phyloP scores from a whole-genome alignment of 2,329 filamentous ascomycete species.

The Colletotrichum chlorophyti region DNA sequence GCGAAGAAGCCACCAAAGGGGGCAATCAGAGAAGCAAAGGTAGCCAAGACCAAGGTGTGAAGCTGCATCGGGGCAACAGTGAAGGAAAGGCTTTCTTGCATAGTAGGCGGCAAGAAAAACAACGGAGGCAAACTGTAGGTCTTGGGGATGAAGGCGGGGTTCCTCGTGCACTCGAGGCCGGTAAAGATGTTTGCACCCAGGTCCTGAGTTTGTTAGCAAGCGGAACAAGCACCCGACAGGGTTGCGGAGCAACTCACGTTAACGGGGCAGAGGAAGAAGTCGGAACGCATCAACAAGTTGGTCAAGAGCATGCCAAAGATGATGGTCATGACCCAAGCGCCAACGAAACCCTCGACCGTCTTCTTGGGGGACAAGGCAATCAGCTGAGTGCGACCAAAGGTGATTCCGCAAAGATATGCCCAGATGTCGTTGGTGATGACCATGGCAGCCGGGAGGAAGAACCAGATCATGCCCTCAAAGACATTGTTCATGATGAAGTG shows the following conservation, averaged over 20 bases:
- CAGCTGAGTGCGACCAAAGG: constrained; percentile 92
- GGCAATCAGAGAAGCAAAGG: constrained; percentile 94
- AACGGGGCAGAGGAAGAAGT: constrained; percentile 98
- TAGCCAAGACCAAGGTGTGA: constrained; percentile 87
- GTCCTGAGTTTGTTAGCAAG: constrained; percentile 56
- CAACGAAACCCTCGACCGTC: constrained; percentile 97
- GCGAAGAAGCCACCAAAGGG: constrained; percentile 99
- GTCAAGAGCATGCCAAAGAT: constrained; percentile 84
- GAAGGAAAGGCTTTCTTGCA: constrained; percentile 63
- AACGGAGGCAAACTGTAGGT: constrained; percentile 76
- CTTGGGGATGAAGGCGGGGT: constrained; percentile 86
- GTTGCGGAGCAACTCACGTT: constrained; percentile 60
- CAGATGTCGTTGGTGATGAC: constrained; percentile 99
- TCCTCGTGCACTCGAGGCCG: constrained; percentile 86
- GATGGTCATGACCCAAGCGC: constrained; percentile 94
- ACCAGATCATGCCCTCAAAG: constrained; percentile 99
- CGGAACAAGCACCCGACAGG: background rate
- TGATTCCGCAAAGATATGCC: constrained; percentile 96
- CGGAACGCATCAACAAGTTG: constrained; percentile 85
- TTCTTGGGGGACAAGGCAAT: constrained; percentile 99
- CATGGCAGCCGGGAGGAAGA: constrained; percentile 92
- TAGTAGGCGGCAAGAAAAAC: constrained; percentile 70
- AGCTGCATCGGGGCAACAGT: constrained; percentile 89
- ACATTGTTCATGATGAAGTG: constrained; percentile 99
- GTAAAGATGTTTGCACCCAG: constrained; percentile 93